Base-by-base conservation (phyloP, 495 filamentous ascomycete genomes). In the Penicillium taxi region DNA sequence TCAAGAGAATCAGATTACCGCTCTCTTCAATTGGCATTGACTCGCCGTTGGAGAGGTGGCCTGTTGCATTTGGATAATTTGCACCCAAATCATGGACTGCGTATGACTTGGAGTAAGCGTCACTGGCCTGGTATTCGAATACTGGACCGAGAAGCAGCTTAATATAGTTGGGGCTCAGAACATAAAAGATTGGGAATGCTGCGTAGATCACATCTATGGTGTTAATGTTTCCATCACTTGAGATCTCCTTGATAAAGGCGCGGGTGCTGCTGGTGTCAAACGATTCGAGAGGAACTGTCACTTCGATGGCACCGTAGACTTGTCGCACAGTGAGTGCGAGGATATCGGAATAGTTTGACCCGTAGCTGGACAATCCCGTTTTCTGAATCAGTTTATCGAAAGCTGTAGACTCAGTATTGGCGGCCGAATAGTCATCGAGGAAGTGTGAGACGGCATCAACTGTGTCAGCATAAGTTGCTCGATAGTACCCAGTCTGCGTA, bases 161-260 rank as follows among this genome's bases (percentile, higher is more conserved):
- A 28, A 71, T 52, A 36, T 58, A 64, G 13, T 64, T 58, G 13
- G 67, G 63, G 24, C 51, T 57, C 12, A 70, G 35, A 9, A 58
- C 47, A 26, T 61, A 62, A 44, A 70, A 62, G 6, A 66, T 52
- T 6, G 66, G 65, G 35, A 61, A 60, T 0, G 55, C 53, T 6
- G 61, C 60, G 24, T 55, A 65, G 25, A 71, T 64, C 2, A 71
- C 59, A 41, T 70, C 69, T 13, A 72, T 41, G 3, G 67, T 71
- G 30, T 70, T 69, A 37, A 70, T 63, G 34, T 71, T 66, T 2
- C 68, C 69, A 44, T 73, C 55, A 23, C 58, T 66, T 6, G 61
- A 66, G 20, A 71, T 69, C 38, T 70, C 67, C 40, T 73, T 73
- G 26, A 71, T 45, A 38, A 71, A 73, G 6, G 62, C 54, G 21